These are phyloP conservation scores for Elsinoe perseae DNA, from an alignment of 2,329 filamentous ascomycete genomes.

Conservation along the genomic window DNA sequence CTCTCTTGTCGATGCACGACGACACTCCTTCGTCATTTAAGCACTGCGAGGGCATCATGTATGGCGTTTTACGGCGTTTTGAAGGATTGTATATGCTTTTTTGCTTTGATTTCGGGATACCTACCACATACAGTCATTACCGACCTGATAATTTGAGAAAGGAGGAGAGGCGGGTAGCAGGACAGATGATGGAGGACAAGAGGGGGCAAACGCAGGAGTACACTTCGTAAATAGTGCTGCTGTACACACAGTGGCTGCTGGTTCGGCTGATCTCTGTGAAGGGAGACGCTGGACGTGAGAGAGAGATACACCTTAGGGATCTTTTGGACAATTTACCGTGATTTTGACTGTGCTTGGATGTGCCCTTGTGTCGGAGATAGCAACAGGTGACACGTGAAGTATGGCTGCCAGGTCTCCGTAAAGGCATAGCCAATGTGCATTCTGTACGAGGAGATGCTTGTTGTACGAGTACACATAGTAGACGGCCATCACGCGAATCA, in stretches of 20 bases:
- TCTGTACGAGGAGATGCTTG: no score
- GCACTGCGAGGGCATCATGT: background rate
- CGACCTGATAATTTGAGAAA: background rate
- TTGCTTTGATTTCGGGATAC: background rate
- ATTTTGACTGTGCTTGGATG: background rate
- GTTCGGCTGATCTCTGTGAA: background rate
- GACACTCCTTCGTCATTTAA: background rate
- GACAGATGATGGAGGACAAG: background rate
- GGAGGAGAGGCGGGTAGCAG: background rate
- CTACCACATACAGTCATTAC: constrained; percentile 1
- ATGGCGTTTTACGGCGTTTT: background rate
- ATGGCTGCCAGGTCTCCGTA: no score
- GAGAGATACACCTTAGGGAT: background rate
- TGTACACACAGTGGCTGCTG: constrained; percentile 7
- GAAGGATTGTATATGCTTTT: background rate
- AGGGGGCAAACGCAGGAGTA: background rate
- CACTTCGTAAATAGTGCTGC: constrained; percentile 14
- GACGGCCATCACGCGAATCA: background rate
- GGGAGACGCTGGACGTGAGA: constrained; percentile 5
- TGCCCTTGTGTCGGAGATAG: background rate
- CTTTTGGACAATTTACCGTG: background rate
- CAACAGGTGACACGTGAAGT: no score
- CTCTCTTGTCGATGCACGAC: background rate
- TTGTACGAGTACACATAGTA: no score
- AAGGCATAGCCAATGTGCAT: no score